phyloP scores from a whole-genome alignment of 2,329 filamentous ascomycete genomes.

The Plenodomus lindquistii region DNA sequence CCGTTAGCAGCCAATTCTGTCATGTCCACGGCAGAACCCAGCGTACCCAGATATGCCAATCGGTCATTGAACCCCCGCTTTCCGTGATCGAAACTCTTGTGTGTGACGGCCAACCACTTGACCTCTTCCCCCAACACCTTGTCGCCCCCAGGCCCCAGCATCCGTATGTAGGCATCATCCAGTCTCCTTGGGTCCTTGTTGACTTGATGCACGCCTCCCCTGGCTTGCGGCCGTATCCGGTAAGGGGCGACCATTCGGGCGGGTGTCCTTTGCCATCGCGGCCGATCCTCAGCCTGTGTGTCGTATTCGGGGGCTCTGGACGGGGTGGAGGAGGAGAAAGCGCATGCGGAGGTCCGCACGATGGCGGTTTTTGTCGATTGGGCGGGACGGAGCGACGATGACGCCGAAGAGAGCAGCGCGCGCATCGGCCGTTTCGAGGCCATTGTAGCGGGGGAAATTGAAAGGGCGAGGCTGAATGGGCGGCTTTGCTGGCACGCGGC shows the following conservation, averaged over 20 bases:
- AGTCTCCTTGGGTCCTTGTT: constrained; percentile 76
- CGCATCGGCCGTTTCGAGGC: constrained; percentile 53
- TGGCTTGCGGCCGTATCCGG: constrained; percentile 61
- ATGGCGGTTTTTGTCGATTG: constrained; percentile 27
- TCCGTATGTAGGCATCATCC: constrained; percentile 74
- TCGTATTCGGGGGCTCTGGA: constrained; percentile 34
- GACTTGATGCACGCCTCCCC: constrained; percentile 64
- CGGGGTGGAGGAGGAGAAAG: constrained; percentile 36
- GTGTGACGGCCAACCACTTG: constrained; percentile 95
- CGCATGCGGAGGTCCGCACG: constrained; percentile 42
- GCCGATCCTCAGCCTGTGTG: constrained; percentile 38
- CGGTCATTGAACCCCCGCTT: constrained; percentile 92
- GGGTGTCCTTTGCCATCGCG: constrained; percentile 58
- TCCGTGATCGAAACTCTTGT: constrained; percentile 98
- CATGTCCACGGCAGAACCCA: neutral
- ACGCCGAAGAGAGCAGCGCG: constrained; percentile 30
- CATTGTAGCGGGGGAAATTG: constrained; percentile 42
- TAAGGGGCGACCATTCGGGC: constrained; percentile 52
- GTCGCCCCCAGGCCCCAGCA: constrained; percentile 75
- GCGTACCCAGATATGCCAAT: constrained; percentile 80
- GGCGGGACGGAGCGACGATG: constrained; percentile 31
- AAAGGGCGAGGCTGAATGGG: constrained; percentile 18
- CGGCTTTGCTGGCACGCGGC: constrained; percentile 10
- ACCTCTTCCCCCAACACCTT: constrained; percentile 82
- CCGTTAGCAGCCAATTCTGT: constrained; percentile 14